phyloP scores from a whole-genome alignment of 306 rosid species.

The Oxytropis ochrocephala region DNA sequence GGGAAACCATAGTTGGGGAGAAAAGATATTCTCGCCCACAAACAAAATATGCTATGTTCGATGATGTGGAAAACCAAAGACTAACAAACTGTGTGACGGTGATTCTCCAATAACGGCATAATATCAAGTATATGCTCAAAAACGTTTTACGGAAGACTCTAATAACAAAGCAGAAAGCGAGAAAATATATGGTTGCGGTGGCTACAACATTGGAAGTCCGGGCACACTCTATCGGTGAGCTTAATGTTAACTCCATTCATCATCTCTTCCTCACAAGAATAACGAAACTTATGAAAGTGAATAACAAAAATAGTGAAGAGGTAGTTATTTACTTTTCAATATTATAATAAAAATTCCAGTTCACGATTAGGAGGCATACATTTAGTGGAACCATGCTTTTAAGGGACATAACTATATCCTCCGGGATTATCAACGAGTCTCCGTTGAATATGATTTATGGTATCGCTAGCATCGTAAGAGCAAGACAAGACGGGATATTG shows the following conservation, averaged over 20 bases:
- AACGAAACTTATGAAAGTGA: neutral
- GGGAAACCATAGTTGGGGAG: neutral
- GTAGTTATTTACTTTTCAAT: neutral
- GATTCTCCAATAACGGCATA: constrained; percentile 69
- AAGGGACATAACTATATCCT: constrained; percentile 60
- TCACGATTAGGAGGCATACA: constrained; percentile 26
- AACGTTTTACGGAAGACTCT: constrained; percentile 49
- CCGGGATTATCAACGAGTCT: constrained; percentile 62
- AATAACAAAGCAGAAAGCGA: constrained; percentile 50
- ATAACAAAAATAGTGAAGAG: neutral
- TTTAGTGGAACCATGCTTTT: constrained; percentile 20
- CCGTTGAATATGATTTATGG: constrained; percentile 53
- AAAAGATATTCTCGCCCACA: neutral
- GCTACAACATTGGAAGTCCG: constrained; percentile 38
- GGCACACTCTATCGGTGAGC: constrained; percentile 63
- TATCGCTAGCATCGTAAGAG: constrained; percentile 8
- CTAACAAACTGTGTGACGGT: constrained; percentile 57
- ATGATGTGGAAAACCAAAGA: constrained; percentile 7
- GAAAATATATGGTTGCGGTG: constrained; percentile 77
- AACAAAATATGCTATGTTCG: neutral
- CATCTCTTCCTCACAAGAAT: constrained; percentile 41
- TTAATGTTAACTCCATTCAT: constrained; percentile 38
- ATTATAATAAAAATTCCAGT: neutral
- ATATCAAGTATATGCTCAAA: constrained; percentile 61
- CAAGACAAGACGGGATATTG: neutral